phyloP scores from a whole-genome alignment of 768 basidiomycete genomes.

The Lactarius akahatsu region DNA sequence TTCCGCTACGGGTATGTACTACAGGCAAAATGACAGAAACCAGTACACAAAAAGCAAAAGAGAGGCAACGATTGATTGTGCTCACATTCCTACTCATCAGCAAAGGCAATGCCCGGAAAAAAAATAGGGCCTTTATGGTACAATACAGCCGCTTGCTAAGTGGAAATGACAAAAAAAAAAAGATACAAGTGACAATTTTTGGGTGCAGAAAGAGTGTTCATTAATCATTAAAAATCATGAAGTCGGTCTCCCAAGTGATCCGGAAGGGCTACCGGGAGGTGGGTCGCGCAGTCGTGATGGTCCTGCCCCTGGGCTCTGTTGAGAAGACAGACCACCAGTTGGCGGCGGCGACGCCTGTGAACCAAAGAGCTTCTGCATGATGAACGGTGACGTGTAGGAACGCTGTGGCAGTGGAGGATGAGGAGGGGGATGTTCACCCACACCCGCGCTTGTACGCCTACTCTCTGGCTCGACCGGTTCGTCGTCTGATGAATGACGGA shows the following conservation, averaged over 20 bases:
- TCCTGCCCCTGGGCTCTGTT: slow-evolving; percentile 23
- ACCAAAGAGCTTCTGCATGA: slow-evolving; percentile 38
- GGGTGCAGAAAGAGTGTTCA: not conserved
- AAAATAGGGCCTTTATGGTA: slow-evolving; percentile 19
- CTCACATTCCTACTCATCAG: not conserved
- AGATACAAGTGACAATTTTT: not conserved
- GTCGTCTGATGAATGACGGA: slow-evolving; percentile 37
- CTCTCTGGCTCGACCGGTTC: slow-evolving; percentile 30
- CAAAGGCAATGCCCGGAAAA: slow-evolving; percentile 17
- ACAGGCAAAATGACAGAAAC: not conserved
- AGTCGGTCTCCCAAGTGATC: not conserved
- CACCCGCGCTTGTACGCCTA: slow-evolving; percentile 29
- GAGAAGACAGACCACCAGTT: not conserved
- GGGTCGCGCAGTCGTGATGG: slow-evolving; percentile 18
- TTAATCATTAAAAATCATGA: slow-evolving; percentile 21
- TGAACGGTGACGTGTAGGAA: slow-evolving; percentile 34
- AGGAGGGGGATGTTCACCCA: slow-evolving; percentile 30
- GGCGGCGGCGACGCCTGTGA: slow-evolving; percentile 22
- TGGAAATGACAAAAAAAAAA: slow-evolving; percentile 11
- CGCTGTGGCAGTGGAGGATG: slow-evolving; percentile 33
- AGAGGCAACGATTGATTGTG: not conserved
- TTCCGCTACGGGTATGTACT: not conserved
- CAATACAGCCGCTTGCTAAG: not conserved
- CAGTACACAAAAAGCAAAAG: not conserved
- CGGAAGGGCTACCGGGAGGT: slow-evolving; percentile 9